phyloP scores from a whole-genome alignment of 768 basidiomycete species.

The Paxillus rubicundulus region DNA sequence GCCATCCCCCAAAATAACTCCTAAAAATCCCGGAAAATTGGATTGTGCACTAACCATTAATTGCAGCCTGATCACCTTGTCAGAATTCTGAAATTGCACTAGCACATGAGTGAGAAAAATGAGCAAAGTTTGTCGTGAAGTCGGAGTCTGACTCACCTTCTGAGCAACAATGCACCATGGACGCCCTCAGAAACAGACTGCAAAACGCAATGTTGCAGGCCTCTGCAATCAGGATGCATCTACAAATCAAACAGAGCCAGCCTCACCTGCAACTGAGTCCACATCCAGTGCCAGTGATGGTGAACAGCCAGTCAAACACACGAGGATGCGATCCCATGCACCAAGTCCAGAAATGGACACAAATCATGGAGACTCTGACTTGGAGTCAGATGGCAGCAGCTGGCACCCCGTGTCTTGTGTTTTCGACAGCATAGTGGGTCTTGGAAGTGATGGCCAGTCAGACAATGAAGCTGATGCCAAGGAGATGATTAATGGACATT shows the following conservation, averaged over 20 bases:
- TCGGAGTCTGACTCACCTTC: too few relatives aligned
- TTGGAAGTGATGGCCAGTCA: background rate
- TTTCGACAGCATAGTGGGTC: background rate
- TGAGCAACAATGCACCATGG: too few relatives aligned
- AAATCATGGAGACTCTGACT: too few relatives aligned
- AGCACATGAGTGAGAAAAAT: too few relatives aligned
- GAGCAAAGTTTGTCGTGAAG: too few relatives aligned
- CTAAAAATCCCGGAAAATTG: too few relatives aligned
- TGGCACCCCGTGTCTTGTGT: background rate
- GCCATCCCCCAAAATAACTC: too few relatives aligned
- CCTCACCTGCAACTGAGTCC: background rate
- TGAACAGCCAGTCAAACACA: background rate
- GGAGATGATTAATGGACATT: background rate
- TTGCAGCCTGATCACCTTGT: too few relatives aligned
- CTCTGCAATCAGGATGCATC: background rate
- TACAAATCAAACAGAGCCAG: background rate
- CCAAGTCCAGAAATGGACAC: background rate
- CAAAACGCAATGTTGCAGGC: background rate
- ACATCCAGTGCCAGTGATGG: background rate
- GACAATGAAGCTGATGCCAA: background rate
- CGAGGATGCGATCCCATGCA: background rate
- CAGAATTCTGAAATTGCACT: too few relatives aligned
- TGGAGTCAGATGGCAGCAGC: background rate
- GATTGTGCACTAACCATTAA: too few relatives aligned
- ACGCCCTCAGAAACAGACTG: too few relatives aligned